Percentiles rank a stretch among this genome's conserved stretches.
Conservation (phyloP, 495 filamentous ascomycete species). For the Filosporella fistucella region DNA sequence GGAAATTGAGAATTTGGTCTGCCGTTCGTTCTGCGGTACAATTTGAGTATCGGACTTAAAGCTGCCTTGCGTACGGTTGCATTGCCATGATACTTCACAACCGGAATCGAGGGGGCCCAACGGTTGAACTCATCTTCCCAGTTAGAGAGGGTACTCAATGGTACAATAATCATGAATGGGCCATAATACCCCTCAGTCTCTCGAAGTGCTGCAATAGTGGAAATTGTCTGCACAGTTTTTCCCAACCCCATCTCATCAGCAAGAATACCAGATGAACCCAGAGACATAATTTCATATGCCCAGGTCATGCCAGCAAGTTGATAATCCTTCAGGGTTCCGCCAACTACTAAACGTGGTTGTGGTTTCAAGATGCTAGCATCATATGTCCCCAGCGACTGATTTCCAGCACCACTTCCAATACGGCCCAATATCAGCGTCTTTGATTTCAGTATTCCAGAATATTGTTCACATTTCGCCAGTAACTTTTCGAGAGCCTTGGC, state of each 20-base stretch:
- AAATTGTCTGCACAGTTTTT: conserved; percentile 93
- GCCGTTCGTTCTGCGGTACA: conserved; percentile 42
- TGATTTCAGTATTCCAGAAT: conserved; percentile 48
- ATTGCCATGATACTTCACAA: conserved; percentile 83
- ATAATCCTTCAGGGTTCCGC: conserved; percentile 89
- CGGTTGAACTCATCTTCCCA: conserved; percentile 94
- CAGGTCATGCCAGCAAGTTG: conserved; percentile 93
- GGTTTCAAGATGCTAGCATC: conserved; percentile 73
- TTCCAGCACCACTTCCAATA: conserved; percentile 46
- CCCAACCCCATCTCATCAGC: conserved; percentile 98
- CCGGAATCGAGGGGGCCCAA: conserved; percentile 84
- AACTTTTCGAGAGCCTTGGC: conserved; percentile 46
- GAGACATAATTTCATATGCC: conserved; percentile 77
- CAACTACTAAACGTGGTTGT: conserved; percentile 79
- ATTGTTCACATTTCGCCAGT: conserved; percentile 29
- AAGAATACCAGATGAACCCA: conserved; percentile 90
- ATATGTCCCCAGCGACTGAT: conserved; percentile 63
- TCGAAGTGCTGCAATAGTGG: conserved; percentile 81
- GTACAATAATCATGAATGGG: conserved; percentile 85
- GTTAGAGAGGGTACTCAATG: conserved; percentile 87
- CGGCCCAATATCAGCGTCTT: conserved; percentile 51
- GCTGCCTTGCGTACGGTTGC: conserved; percentile 61
- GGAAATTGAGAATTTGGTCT: conserved; percentile 64
- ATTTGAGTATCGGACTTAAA: conserved; percentile 49
- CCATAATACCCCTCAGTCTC: conserved; percentile 77